Evolutionary conservation across 805 yeast species (phyloP).

Genomic region (Candida jianshihensis): DNA sequence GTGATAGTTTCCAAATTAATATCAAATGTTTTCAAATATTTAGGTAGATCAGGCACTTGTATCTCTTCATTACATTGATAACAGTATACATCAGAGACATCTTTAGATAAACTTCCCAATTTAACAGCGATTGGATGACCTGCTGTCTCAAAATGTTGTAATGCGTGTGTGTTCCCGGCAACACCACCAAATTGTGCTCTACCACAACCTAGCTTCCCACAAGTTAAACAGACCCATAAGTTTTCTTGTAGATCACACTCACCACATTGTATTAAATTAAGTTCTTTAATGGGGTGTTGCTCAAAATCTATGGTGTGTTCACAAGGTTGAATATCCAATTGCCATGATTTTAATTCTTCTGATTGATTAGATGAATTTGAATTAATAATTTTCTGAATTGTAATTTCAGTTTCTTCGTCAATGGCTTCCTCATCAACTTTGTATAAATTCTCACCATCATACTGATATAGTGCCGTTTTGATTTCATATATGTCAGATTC

Average conservation of each 20-base stretch:
- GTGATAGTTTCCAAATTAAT: slow-evolving; percentile 48
- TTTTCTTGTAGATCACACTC: slow-evolving; percentile 65
- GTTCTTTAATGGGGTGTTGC: slow-evolving; percentile 26
- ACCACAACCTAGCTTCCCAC: slow-evolving; percentile 95
- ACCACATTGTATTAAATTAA: slow-evolving; percentile 39
- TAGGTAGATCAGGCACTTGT: slow-evolving; percentile 52
- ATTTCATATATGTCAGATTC: slow-evolving; percentile 60
- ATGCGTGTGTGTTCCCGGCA: slow-evolving; percentile 91
- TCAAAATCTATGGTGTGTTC: slow-evolving; percentile 57
- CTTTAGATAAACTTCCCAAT: slow-evolving; percentile 77
- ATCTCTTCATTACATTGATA: slow-evolving; percentile 87
- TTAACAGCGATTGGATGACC: slow-evolving; percentile 84
- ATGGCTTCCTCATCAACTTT: slow-evolving; percentile 22
- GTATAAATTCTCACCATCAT: slow-evolving; percentile 4
- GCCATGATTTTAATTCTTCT: slow-evolving; percentile 86
- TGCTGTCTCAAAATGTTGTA: slow-evolving; percentile 53
- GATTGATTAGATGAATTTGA: slow-evolving; percentile 53
- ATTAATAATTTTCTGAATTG: slow-evolving; percentile 38
- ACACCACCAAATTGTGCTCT: slow-evolving; percentile 89
- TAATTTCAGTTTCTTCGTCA: slow-evolving; percentile 22
- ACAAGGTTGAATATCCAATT: slow-evolving; percentile 77
- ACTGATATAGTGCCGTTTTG: slow-evolving; percentile 16
- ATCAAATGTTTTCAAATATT: slow-evolving; percentile 50
- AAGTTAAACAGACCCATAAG: slow-evolving; percentile 85
- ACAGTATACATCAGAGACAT: slow-evolving; percentile 82